Evolutionary conservation across 1,139 yeast species (phyloP), one percentile per base, ranked within the genome.

Genomic region (Taphrina populina): DNA sequence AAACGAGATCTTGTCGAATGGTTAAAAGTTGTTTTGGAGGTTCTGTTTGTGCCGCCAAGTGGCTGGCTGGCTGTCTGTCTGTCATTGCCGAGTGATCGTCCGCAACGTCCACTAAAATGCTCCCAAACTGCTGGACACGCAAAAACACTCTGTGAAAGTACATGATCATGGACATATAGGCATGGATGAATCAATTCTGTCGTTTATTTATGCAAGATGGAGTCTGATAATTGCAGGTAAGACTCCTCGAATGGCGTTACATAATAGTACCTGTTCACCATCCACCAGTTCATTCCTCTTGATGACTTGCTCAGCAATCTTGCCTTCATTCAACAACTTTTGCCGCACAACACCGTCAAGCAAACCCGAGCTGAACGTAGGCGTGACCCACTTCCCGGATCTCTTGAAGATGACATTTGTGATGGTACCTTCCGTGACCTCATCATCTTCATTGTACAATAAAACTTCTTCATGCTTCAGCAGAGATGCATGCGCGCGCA

Each of bases 331-430:
- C 17, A 92, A 66, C 47, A 92, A 69, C 66, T 76, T 78, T 60
- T 81, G 81, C 62, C 97, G 75, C 64, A 81, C 79, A 0, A 85
- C 92, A 6, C 97, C 97, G 70, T 90, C 84, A 52, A 90, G 73
- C 65, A 96, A 87, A 0, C 97, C 98, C 10, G 82, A 72, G 1
- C 80, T 73, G 37, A 88, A 70, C 24, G 76, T 73, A 0, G 98
- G 98, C 0, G 97, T 92, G 2, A 82, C 71, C 94, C 95, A 92
- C 33, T 68, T 68, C 39, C 76, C 79, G 47, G 70, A 68, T 40
- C 79, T 69, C 63, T 69, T 71, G 35, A 88, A 69, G 0, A 96
- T 96, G 10, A 90, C 75, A 64, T 84, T 88, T 10, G 95, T 82
- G 24, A 88, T 83, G 1, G 95, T 80, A 0, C 96, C 95, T 69